Evolutionary conservation across 306 rosid genomes (phyloP), one percentile per base, ranked within the genome.

Genomic region (Trifolium subterraneum): DNA sequence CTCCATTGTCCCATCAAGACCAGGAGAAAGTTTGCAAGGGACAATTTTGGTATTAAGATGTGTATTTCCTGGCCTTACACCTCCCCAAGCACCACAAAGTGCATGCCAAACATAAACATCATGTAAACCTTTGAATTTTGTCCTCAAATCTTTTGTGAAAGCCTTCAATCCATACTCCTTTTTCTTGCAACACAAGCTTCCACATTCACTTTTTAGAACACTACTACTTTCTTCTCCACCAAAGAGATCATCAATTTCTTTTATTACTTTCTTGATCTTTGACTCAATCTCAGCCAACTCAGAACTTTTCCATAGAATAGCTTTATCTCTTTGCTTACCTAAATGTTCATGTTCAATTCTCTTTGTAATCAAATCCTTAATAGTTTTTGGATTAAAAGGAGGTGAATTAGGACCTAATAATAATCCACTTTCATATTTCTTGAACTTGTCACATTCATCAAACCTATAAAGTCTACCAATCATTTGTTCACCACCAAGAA

Each of bases 31-130:
- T 79, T 85, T 81, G 78, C 96, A 89, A 11, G 93, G 89, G 20
- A 39, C 19, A 41, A 91, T 63, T 54, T 79, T 89, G 0, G 91
- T 76, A 51, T 80, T 51, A 6, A 91, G 78, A 69, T 84, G 90
- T 10, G 97, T 89, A 1, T 96, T 6, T 45, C 90, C 87, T 3
- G 96, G 98, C 68, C 93, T 85, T 56, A 93, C 97, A 54, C 98
- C 97, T 73, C 97, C 98, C 97, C 92, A 93, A 1, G 94, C 91
- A 3, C 98, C 98, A 77, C 91, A 86, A 16, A 91, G 86, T 44
- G 98, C 94, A 68, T 93, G 96, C 96, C 97, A 93, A 39, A 89
- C 90, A 64, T 79, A 93, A 25, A 93, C 85, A 67, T 91, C 96
- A 82, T 89, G 97, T 75, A 91, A 81, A 7, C 91, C 88, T 63